Base-by-base conservation (phyloP, 179 eudicot species). In the Sideroxylon spinosum region DNA sequence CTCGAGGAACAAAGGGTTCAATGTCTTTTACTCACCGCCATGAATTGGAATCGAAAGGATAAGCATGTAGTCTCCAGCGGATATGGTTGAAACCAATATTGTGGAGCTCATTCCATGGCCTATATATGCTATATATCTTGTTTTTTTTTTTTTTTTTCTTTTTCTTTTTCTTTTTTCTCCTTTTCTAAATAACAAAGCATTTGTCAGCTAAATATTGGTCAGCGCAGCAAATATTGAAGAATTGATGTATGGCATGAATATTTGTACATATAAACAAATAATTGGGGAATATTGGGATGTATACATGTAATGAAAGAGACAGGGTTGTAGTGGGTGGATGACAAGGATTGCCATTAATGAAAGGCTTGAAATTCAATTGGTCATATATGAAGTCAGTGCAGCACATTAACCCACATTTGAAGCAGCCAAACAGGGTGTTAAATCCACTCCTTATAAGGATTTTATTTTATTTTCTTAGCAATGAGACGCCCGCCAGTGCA, bases 371-470 rank as follows among this genome's bases (percentile, higher is more conserved):
- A 22, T 68, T 46, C 26, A 7, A 6, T 20, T 44, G 55, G 73
- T 68, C 55, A 68, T 37, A 68, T 46, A 19, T 68, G 53, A 53
- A 68, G 28, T 46, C 55, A 46, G 73, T 46, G 53, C 55, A 17
- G 0, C 55, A 44, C 53, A 68, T 68, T 46, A 12, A 9, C 14
- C 71, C 28, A 66, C 20, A 19, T 44, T 0, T 11, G 56, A 14
- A 52, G 16, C 14, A 19, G 7, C 9, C 13, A 68, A 13, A 46
- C n/a, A 68, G 25, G 73, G 73, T 68, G 55, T 26, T 44, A 17
- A 13, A 68, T 28, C 52, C 73, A 68, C 73, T 46, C 1, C 44
- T 37, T 37, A 14, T 10, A 19, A 68, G 25, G 32, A 23, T 63
- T 63, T 68, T 23, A 68, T 46, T 68, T 23, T 44, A 46, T 44